Base-by-base conservation (phyloP, 163 green algal species). In the Chloromonas sp. region DNA sequence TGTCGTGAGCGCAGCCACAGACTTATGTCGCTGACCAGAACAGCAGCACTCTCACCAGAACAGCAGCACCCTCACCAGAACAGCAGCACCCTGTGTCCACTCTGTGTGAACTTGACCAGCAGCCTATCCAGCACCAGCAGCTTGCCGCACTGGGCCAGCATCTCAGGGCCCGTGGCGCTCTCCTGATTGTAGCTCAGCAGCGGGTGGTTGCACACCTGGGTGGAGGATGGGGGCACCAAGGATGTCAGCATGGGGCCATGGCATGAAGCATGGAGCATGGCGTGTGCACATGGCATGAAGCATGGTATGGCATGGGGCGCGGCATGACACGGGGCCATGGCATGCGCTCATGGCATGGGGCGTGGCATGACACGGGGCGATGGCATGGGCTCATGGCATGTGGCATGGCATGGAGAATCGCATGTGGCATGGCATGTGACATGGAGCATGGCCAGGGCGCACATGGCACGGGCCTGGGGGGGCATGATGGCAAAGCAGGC, bases 141-240 rank as follows among this genome's bases (percentile, higher is more conserved):
- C 92, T 99, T 99, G 88, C 97, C 97, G 89, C 96, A 99, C 85
- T 95, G 92, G 60, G 66, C 62, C 70, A 91, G 66, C 15, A 88
- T 60, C 61, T 81, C 81, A 58, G 82, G 74, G 57, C 84, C 84
- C 3, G 60, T 15, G 71, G 83, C 83, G 3, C 78, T 79, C 71
- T 90, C 85, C 70, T 90, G 85, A 61, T 91, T 90, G 91, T 97
- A 98, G 81, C 79, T 94, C 60, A 99, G 92, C 83, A 94, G 87
- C 70, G 97, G 97, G 91, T 99, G 97, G 91, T 99, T 99, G 94
- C 96, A 98, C 82, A 98, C 87, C 92, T 95, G 91, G 70, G 76
- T 80, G 14, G 3, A 87, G 70, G 8, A 81, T 81, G 58, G 2
- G n/a, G 58, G 58, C 36, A 36, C 36, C 36, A 36, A 36, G 36